These are phyloP conservation scores for Fonsecaea pugnacius DNA, from an alignment of 2,329 filamentous ascomycete genomes.

Conservation along the genomic window DNA sequence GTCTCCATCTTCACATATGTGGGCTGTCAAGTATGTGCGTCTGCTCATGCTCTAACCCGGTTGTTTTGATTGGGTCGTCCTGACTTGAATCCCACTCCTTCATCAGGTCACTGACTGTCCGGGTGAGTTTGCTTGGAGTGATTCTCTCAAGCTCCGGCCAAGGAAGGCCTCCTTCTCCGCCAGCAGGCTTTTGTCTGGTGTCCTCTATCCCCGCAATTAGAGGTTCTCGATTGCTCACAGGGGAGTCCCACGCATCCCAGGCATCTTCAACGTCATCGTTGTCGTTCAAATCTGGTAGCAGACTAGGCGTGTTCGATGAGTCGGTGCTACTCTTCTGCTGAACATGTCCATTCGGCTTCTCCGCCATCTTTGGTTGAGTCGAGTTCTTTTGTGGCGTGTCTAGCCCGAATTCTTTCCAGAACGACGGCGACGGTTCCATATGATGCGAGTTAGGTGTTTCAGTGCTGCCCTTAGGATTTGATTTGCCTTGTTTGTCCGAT, in stretches of 20 bases:
- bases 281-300: slow-evolving; percentile 34
- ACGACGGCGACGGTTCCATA: slow-evolving; percentile 51
- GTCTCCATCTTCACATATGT: slow-evolving; percentile 20
- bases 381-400: slow-evolving; percentile 49
- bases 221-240: slow-evolving; percentile 34
- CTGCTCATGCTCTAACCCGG: background rate
- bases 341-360: slow-evolving; percentile 24
- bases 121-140: slow-evolving; percentile 75
- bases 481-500: slow-evolving; percentile 39
- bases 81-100: slow-evolving; percentile 74
- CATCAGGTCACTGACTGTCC: slow-evolving; percentile 83
- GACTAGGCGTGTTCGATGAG: slow-evolving; percentile 34
- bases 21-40: slow-evolving; percentile 24
- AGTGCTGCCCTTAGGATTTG: background rate
- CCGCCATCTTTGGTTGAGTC: slow-evolving; percentile 36
- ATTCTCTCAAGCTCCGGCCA: slow-evolving; percentile 75
- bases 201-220: slow-evolving; percentile 1
- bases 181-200: slow-evolving; percentile 4
- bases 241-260: slow-evolving; percentile 63
- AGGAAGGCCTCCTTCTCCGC: slow-evolving; percentile 43
- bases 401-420: slow-evolving; percentile 58
- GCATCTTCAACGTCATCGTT: slow-evolving; percentile 54
- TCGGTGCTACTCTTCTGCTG: slow-evolving; percentile 32
- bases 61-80: background rate
- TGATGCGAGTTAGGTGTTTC: slow-evolving; percentile 32